Evolutionary conservation across 768 basidiomycete genomes (phyloP).

Genomic region (Botryobasidium botryosum): DNA sequence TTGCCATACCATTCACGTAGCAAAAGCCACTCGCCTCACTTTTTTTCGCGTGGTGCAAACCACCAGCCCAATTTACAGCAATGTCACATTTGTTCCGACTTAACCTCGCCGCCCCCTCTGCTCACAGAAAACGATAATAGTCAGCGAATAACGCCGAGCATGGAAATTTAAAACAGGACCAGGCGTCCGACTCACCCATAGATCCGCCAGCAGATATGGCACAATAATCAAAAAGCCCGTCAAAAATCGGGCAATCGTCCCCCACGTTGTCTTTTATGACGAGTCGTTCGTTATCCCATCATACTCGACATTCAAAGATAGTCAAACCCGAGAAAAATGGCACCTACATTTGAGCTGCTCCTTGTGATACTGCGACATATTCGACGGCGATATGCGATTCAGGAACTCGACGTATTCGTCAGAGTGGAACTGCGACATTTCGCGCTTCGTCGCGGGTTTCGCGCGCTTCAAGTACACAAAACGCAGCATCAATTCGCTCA

Average conservation of each 20-base stretch:
- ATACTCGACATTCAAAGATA: neutral
- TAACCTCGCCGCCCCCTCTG: slow-evolving; percentile 92
- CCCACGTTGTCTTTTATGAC: slow-evolving; percentile 71
- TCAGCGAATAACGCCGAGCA: no score
- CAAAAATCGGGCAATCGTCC: slow-evolving; percentile 97
- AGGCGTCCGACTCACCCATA: slow-evolving; percentile 86
- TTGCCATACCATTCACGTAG: slow-evolving; percentile 75
- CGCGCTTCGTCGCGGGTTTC: slow-evolving; percentile 97
- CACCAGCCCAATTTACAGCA: slow-evolving; percentile 98
- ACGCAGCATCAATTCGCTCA: neutral
- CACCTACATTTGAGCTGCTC: slow-evolving; percentile 88
- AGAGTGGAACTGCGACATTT: slow-evolving; percentile 99
- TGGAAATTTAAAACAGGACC: no score
- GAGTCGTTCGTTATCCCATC: no score
- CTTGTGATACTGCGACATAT: slow-evolving; percentile 83
- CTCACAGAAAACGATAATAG: no score
- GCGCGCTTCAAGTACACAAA: no score
- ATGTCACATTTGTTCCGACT: slow-evolving; percentile 98
- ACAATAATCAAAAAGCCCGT: slow-evolving; percentile 96
- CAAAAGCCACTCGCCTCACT: slow-evolving; percentile 98
- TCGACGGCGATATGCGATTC: slow-evolving; percentile 81
- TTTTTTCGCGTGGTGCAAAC: slow-evolving; percentile 97
- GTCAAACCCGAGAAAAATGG: neutral
- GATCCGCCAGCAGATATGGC: slow-evolving; percentile 99
- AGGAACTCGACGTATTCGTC: slow-evolving; percentile 99